These are phyloP conservation scores for Fragaria iinumae DNA, from an alignment of 306 rosid genomes.

Conservation along the genomic window DNA sequence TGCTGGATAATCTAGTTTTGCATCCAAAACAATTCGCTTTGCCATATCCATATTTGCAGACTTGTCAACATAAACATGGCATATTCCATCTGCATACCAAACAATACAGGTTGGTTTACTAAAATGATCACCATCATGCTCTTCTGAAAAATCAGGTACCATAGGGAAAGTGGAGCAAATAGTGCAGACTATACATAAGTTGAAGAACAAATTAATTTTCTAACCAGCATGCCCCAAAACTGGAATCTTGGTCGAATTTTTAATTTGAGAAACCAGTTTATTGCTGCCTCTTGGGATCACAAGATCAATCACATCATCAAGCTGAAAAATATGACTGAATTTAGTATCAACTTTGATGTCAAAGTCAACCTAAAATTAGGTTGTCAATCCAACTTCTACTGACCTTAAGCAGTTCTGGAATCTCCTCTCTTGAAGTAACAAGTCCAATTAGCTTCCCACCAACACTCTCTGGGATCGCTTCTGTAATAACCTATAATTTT, in stretches of 20 bases:
- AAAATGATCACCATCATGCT: constrained; percentile 18
- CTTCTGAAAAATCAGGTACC: constrained; percentile 15
- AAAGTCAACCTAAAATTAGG: constrained; percentile 24
- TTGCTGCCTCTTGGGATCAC: constrained; percentile 99
- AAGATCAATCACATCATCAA: constrained; percentile 89
- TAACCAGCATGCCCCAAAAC: constrained; percentile 99
- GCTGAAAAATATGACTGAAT: constrained; percentile 46
- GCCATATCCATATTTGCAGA: constrained; percentile 91
- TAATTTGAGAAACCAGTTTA: constrained; percentile 87
- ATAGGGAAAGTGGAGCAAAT: constrained; percentile 20
- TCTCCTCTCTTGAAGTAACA: constrained; percentile 95
- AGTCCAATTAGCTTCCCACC: constrained; percentile 89
- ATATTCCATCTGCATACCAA: constrained; percentile 81
- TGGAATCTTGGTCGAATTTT: constrained; percentile 91
- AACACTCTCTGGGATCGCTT: constrained; percentile 84
- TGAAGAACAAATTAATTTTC: constrained; percentile 21
- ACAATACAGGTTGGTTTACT: constrained; percentile 23
- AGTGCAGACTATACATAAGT: constrained; percentile 1
- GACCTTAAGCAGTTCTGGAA: constrained; percentile 92
- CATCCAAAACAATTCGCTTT: constrained; percentile 73
- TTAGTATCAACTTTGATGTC: constrained; percentile 22
- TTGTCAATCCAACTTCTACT: constrained; percentile 16
- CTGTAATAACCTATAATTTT: constrained; percentile 66
- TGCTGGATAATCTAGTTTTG: constrained; percentile 94
- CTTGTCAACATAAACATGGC: constrained; percentile 91